Percentiles rank a stretch among this genome's conserved stretches.
Evolutionary conservation across 2,329 filamentous ascomycete species (phyloP).

Genomic region (Lasiodiplodia sp.): DNA sequence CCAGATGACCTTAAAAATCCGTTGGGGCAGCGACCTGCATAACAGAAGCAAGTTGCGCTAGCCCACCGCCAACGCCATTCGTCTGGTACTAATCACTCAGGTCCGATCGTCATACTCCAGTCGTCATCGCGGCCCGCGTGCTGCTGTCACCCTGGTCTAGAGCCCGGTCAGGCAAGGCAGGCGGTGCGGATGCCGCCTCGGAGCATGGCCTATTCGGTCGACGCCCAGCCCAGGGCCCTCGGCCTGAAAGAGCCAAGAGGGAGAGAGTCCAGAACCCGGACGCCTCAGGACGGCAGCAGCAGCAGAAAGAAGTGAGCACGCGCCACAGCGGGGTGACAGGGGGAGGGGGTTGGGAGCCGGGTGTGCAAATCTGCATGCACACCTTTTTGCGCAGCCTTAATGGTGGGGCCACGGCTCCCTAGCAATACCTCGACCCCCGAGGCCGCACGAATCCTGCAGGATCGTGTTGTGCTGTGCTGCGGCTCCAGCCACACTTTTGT

Average conservation of each 20-base stretch:
- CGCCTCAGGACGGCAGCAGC: neutral
- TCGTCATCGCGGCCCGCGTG: neutral
- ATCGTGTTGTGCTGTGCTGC: neutral
- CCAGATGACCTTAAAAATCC: neutral
- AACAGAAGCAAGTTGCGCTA: neutral
- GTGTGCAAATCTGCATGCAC: neutral
- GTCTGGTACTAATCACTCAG: neutral
- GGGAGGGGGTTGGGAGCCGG: neutral
- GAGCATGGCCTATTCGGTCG: neutral
- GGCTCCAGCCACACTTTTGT: neutral
- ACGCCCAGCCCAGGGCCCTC: neutral
- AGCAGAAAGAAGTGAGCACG: neutral
- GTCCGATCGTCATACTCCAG: neutral
- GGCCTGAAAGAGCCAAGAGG: neutral
- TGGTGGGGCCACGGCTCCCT: conserved; percentile 4
- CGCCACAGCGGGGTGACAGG: neutral
- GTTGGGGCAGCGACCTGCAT: neutral
- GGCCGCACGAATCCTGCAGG: neutral
- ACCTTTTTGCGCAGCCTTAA: conserved; percentile 14
- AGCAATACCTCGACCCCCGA: neutral
- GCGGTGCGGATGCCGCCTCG: neutral
- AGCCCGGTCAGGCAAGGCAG: conserved; percentile 8
- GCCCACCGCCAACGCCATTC: neutral
- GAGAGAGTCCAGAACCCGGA: neutral
- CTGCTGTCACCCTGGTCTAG: neutral